phyloP scores from a whole-genome alignment of 176 grass and related monocot species.

The Lolium perenne region DNA sequence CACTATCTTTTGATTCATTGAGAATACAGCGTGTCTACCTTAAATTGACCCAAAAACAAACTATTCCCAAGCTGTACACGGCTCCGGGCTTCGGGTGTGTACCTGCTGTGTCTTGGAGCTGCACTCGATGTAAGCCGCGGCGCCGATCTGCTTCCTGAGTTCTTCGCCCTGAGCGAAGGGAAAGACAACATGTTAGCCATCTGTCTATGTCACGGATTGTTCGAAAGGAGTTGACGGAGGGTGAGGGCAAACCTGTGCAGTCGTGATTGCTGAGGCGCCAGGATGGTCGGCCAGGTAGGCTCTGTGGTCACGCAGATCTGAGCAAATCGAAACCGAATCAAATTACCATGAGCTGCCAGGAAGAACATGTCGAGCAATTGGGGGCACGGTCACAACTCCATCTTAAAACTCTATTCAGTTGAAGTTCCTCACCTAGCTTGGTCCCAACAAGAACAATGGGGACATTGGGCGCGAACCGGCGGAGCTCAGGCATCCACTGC shows the following conservation, averaged over 20 bases:
- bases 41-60: not conserved
- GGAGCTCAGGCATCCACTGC: conserved; percentile 98
- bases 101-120: conserved; percentile 93
- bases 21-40: not conserved
- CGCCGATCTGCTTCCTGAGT: conserved; percentile 89
- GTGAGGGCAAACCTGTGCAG: conserved; percentile 52
- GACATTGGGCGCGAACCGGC: conserved; percentile 74
- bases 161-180: conserved; percentile 65
- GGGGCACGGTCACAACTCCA: too few relatives aligned
- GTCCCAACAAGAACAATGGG: conserved; percentile 90
- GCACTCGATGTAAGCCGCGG: conserved; percentile 80
- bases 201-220: not conserved
- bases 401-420: too few relatives aligned
- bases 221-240: not conserved
- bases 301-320: conserved; percentile 91
- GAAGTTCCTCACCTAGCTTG: conserved; percentile 78
- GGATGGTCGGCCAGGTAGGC: conserved; percentile 78
- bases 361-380: too few relatives aligned
- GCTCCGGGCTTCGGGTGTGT: too few relatives aligned
- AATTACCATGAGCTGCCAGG: too few relatives aligned
- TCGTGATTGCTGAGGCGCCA: conserved; percentile 56
- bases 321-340: conserved; percentile 19
- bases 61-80: not conserved
- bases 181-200: not conserved
- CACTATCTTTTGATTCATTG: not conserved